Base-by-base conservation (phyloP, 441 rosid genomes). In the Capsella rubella region DNA sequence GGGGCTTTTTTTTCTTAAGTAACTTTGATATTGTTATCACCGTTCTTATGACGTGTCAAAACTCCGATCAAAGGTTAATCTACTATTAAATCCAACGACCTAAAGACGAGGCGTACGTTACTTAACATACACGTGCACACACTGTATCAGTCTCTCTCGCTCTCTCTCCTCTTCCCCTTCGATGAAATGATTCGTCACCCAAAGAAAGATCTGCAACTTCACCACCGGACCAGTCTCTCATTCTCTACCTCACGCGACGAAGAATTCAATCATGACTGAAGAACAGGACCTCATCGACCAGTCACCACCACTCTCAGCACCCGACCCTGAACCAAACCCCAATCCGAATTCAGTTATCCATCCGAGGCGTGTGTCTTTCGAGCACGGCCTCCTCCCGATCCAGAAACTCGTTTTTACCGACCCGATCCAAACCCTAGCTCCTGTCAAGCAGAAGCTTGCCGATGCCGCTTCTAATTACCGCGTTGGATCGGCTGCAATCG, bases 361-460 rank as follows among this genome's bases (percentile, higher is more conserved):
- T 67, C 97, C 93, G 0, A 84, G 97, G 14, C 90, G 97, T 12
- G 99, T 88, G 74, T 89, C 96, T 12, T 96, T 93, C 80, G 99
- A 91, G 86, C 89, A 93, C 75, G 98, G 97, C 0, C 93, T 93
- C 71, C 87, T 96, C 57, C 97, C 96, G 62, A 92, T 96, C 80
- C 93, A 89, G 72, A 96, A 93, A 81, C 95, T 96, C 69, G 85
- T 89, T 58, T 92, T 90, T 69, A 70, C 90, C 34, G 99, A 96
- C 88, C 97, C 93, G 59, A 87, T 84, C 71, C 95, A 86, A 79
- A 80, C 87, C 77, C 90, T 93, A 52, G 81, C 78, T 25, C 91
- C 92, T 13, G 85, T 96, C 65, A 87, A 86, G 82, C 90, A 80
- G 65, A 89, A 86, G 73, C 86, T 91, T 60, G 67, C 82, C 3